A percentile compares a stretch with the other conserved stretches of the same genome.
These are phyloP conservation scores for Zarea fungicola DNA, from an alignment of 2,329 filamentous ascomycete genomes.

Conservation along the genomic window DNA sequence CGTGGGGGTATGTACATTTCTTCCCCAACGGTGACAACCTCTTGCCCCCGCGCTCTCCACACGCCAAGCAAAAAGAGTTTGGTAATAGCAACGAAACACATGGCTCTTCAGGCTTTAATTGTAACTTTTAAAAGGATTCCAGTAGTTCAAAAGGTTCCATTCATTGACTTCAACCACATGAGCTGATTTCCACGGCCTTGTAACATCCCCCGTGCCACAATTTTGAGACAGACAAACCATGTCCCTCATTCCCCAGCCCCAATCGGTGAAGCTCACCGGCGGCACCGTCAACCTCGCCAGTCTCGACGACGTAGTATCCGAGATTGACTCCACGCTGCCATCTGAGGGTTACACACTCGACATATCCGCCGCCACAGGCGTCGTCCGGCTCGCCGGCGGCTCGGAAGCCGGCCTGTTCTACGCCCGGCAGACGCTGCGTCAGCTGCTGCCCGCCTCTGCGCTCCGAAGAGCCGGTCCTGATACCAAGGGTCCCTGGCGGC, in stretches of 20 bases:
- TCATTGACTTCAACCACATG: no score
- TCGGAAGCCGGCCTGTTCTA: conserved; percentile 13
- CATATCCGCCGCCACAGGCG: background rate
- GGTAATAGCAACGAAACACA: no score
- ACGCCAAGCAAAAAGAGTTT: no score
- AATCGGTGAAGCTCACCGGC: conserved; percentile 10
- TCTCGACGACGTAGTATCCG: background rate
- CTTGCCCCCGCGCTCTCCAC: no score
- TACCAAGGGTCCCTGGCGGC: conserved; percentile 13
- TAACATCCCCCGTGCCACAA: no score
- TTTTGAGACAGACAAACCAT: no score
- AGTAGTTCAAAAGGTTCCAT: no score
- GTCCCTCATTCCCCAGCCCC: conserved; percentile 7
- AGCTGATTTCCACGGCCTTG: no score
- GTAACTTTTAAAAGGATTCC: no score
- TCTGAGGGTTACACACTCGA: conserved; percentile 2
- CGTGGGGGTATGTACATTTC: no score
- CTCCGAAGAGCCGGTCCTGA: conserved; percentile 5
- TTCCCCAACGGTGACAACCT: no score
- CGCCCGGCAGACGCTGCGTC: conserved; percentile 15
- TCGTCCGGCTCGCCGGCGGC: background rate
- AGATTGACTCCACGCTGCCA: conserved; percentile 2
- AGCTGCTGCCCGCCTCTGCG: conserved; percentile 12
- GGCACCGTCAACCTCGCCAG: conserved; percentile 24
- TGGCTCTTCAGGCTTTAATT: no score